Evolutionary conservation across 257 asterid species (phyloP).

Genomic region (Solanum pennellii): DNA sequence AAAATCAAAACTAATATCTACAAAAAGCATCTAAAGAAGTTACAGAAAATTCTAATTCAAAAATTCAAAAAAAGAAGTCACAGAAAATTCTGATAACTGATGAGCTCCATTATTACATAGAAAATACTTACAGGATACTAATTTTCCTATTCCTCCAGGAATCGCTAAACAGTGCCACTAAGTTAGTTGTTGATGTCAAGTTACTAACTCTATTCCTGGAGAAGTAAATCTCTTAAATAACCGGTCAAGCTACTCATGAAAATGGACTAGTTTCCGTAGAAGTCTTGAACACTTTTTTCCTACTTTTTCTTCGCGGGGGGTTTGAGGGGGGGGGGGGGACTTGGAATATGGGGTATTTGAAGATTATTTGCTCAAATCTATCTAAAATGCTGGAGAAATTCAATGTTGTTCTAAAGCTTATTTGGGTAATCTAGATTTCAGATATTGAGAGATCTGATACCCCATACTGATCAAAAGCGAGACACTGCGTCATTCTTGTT

Average conservation of each 20-base stretch:
- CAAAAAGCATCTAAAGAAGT: neutral
- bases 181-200: neutral
- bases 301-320: no score
- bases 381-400: neutral
- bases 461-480: constrained; percentile 76
- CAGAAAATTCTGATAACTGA: neutral
- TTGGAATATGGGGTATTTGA: neutral
- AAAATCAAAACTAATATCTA: neutral
- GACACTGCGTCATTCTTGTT: constrained; percentile 83
- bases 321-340: no score
- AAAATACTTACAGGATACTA: neutral
- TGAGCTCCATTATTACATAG: neutral
- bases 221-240: neutral
- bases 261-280: neutral
- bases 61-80: neutral
- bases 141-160: neutral
- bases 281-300: neutral
- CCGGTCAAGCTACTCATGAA: neutral
- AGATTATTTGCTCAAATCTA: neutral
- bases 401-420: neutral
- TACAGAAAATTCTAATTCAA: neutral
- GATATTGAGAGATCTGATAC: constrained; percentile 79
- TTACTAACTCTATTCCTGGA: neutral
- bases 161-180: neutral
- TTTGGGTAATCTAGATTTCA: constrained; percentile 44